These are phyloP conservation scores for Boletus subluridellus DNA, from an alignment of 1,284 basidiomycete genomes.

Conservation along the genomic window DNA sequence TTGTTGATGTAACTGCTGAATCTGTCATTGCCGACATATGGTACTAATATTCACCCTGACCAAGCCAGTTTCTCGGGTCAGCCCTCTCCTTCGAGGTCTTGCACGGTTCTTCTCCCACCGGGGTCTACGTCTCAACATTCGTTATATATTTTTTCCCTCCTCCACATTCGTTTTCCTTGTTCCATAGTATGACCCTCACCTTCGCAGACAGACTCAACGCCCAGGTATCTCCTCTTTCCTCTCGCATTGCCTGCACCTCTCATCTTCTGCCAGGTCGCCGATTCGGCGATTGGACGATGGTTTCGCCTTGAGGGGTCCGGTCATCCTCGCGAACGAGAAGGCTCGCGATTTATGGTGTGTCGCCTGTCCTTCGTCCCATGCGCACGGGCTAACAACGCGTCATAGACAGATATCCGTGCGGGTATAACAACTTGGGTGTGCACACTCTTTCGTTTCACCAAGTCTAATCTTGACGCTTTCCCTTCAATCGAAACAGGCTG, in stretches of 20 bases:
- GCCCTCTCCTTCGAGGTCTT: conserved; percentile 9
- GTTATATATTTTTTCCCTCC: conserved; percentile 19
- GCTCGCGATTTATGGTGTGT: conserved; percentile 71
- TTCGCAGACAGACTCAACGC: conserved; percentile 43
- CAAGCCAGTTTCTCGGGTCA: neutral
- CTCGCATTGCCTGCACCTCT: neutral
- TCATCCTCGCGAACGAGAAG: conserved; percentile 67
- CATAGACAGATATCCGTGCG: conserved; percentile 74
- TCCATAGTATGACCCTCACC: conserved; percentile 36
- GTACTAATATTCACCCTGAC: neutral
- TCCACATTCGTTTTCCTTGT: conserved; percentile 18
- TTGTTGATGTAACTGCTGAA: conserved; percentile 14
- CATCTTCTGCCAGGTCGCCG: conserved; percentile 50
- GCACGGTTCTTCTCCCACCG: conserved; percentile 4
- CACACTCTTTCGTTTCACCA: neutral
- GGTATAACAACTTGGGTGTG: conserved; percentile 80
- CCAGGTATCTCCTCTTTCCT: conserved; percentile 27
- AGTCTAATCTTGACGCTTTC: conserved; percentile 5
- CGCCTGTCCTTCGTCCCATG: neutral
- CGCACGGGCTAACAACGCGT: conserved; percentile 5
- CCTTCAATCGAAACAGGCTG: conserved; percentile 40
- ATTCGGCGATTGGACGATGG: conserved; percentile 71
- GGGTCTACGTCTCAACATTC: conserved; percentile 15
- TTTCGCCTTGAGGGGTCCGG: conserved; percentile 85
- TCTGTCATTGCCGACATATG: conserved; percentile 14